Evolutionary conservation across 495 filamentous ascomycete genomes (phyloP).

Genomic region (Neurospora sublineolata): DNA sequence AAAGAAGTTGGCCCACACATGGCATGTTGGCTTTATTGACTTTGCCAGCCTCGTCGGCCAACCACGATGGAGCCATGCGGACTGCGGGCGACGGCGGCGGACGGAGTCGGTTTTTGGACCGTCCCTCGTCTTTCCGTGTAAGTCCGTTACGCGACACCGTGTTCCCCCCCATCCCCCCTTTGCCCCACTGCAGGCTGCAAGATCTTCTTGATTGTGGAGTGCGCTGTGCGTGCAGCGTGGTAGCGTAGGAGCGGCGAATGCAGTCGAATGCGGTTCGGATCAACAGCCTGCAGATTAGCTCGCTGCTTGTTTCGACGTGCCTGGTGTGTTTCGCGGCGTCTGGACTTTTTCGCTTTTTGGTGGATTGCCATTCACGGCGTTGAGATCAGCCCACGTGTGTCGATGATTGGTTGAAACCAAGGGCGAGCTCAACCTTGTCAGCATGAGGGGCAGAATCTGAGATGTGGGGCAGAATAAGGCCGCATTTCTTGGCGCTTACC

Average conservation of each 20-base stretch:
- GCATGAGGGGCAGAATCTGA: not conserved
- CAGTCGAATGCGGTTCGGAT: not conserved
- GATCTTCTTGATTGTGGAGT: not conserved
- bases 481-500: not conserved
- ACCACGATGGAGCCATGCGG: not conserved
- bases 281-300: constrained; percentile 3
- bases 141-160: no score
- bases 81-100: not conserved
- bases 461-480: not conserved
- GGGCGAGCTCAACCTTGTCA: not conserved
- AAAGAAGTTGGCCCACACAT: not conserved
- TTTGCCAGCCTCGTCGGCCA: not conserved
- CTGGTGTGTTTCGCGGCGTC: not conserved
- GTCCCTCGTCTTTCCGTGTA: not conserved
- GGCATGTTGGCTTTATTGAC: not conserved
- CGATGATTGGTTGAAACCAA: constrained; percentile 5
- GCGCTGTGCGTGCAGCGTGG: not conserved
- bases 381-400: constrained; percentile 10
- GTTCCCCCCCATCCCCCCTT: not conserved
- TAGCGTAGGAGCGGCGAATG: not conserved
- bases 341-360: not conserved
- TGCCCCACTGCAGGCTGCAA: not conserved
- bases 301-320: not conserved
- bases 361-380: constrained; percentile 4
- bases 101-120: not conserved